These are phyloP conservation scores for Ogataea siamensis DNA, from an alignment of 805 yeast species.

Conservation along the genomic window DNA sequence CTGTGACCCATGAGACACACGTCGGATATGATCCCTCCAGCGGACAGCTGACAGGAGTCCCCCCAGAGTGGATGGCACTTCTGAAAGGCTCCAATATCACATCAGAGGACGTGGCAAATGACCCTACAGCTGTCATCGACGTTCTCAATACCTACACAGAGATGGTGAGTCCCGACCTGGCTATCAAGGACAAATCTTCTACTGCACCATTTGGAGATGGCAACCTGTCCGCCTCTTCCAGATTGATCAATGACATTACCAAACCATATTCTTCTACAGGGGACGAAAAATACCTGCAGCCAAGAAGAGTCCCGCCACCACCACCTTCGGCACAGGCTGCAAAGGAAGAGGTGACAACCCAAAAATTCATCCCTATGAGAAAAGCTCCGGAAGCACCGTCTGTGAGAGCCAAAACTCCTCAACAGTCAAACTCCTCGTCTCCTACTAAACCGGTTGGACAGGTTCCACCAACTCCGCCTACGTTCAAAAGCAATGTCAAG, in stretches of 20 bases:
- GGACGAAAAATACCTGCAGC: slow-evolving; percentile 30
- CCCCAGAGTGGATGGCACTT: slow-evolving; percentile 56
- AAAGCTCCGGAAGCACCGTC: slow-evolving; percentile 42
- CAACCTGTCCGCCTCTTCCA: slow-evolving; percentile 13
- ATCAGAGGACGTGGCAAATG: slow-evolving; percentile 59
- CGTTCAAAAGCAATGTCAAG: slow-evolving; percentile 13
- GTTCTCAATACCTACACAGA: slow-evolving; percentile 52
- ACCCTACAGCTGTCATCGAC: slow-evolving; percentile 63
- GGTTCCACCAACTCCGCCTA: slow-evolving; percentile 28
- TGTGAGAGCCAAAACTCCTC: neutral
- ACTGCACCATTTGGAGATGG: slow-evolving; percentile 10
- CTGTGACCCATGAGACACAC: slow-evolving; percentile 91
- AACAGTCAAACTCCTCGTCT: slow-evolving; percentile 9
- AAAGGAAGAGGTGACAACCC: slow-evolving; percentile 1
- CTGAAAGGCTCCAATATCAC: slow-evolving; percentile 59
- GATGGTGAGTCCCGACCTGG: slow-evolving; percentile 40
- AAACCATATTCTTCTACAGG: slow-evolving; percentile 29
- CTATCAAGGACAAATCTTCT: slow-evolving; percentile 29
- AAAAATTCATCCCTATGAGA: slow-evolving; percentile 37
- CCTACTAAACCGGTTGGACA: slow-evolving; percentile 24
- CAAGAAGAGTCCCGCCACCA: slow-evolving; percentile 37
- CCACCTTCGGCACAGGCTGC: slow-evolving; percentile 31
- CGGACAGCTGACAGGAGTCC: slow-evolving; percentile 50
- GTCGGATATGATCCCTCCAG: slow-evolving; percentile 81
- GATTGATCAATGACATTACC: slow-evolving; percentile 31